Percentiles rank a stretch among this genome's conserved stretches.
phyloP scores from a whole-genome alignment of 176 grass and related monocot genomes.

The Eleusine indica region DNA sequence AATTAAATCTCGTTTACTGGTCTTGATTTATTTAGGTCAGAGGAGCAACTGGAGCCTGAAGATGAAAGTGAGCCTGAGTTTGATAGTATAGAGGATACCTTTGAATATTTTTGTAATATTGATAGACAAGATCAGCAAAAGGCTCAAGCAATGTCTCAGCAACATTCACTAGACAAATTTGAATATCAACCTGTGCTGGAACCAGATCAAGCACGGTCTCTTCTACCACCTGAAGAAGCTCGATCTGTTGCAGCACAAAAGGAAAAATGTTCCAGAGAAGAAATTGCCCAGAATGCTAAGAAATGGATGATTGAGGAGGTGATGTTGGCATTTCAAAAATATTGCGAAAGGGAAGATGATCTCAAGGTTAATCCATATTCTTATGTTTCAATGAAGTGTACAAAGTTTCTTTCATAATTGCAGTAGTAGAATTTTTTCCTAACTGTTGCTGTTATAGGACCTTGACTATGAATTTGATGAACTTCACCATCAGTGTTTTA shows the following conservation, averaged over 20 bases:
- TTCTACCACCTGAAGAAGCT: neutral
- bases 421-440: neutral
- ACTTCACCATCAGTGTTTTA: constrained; percentile 25
- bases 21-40: constrained; percentile 21
- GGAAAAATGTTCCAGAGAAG: neutral
- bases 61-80: neutral
- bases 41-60: neutral
- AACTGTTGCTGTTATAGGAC: neutral
- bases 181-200: neutral
- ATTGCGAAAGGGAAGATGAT: neutral
- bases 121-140: neutral
- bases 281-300: neutral
- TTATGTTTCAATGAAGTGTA: neutral
- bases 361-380: constrained; percentile 1
- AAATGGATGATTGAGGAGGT: constrained; percentile 24
- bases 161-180: neutral
- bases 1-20: neutral
- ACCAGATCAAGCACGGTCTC: neutral
- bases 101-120: neutral
- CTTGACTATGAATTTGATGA: constrained; percentile 13
- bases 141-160: neutral
- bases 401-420: neutral
- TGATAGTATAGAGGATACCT: neutral
- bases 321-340: constrained; percentile 25
- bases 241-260: neutral